These are phyloP conservation scores for Cytospora paraplurivora DNA, from an alignment of 2,329 filamentous ascomycete species.

Conservation along the genomic window DNA sequence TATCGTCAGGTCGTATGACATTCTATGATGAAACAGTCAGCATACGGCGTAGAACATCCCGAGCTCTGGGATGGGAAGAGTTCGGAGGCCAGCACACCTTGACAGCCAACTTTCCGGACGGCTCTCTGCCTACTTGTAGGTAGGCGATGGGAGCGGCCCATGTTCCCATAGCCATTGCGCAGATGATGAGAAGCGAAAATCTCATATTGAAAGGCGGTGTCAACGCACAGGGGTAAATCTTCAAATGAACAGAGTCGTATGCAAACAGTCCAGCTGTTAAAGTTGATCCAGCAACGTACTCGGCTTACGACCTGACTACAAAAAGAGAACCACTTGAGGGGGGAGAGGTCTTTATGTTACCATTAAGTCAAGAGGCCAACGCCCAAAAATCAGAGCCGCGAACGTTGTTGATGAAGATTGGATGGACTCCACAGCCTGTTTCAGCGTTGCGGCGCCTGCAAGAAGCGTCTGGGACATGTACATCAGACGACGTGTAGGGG, in stretches of 20 bases:
- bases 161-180: constrained; percentile 18
- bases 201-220: constrained; percentile 21
- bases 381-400: too few relatives aligned
- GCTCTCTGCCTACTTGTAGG: constrained; percentile 16
- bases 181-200: constrained; percentile 16
- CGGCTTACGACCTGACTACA: not conserved
- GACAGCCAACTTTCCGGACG: constrained; percentile 23
- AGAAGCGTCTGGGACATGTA: too few relatives aligned
- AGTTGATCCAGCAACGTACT: constrained; percentile 16
- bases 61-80: not conserved
- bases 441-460: too few relatives aligned
- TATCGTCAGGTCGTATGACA: constrained; percentile 24
- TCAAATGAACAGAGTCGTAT: not conserved
- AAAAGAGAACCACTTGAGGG: not conserved
- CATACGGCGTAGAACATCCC: not conserved
- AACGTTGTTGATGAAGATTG: too few relatives aligned
- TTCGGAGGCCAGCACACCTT: constrained; percentile 6
- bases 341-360: too few relatives aligned
- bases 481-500: too few relatives aligned
- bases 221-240: constrained; percentile 1
- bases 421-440: too few relatives aligned
- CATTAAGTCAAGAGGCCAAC: too few relatives aligned
- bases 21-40: constrained; percentile 10
- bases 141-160: constrained; percentile 18
- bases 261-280: constrained; percentile 6